Evolutionary conservation across 1,284 basidiomycete genomes (phyloP).

Genomic region (Sutorius eximius): DNA sequence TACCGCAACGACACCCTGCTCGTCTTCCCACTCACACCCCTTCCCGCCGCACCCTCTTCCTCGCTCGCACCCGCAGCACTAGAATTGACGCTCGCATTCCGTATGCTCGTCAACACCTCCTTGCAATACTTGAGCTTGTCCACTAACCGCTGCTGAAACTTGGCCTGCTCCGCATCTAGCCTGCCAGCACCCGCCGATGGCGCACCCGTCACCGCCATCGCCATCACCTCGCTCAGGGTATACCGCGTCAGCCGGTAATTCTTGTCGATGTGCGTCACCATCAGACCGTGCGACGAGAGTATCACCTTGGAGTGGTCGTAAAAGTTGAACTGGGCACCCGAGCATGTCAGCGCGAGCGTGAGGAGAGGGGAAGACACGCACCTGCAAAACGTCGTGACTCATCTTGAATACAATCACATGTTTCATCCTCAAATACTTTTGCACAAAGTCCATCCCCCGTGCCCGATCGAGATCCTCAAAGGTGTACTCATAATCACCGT

Average conservation of each 20-base stretch:
- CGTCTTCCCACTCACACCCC: conserved; percentile 9
- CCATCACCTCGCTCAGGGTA: conserved; percentile 75
- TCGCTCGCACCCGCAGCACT: neutral
- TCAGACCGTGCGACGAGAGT: conserved; percentile 75
- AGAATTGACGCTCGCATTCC: conserved; percentile 39
- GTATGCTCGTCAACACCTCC: conserved; percentile 71
- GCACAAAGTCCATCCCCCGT: conserved; percentile 91
- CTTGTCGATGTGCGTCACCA: conserved; percentile 89
- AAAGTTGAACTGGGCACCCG: conserved; percentile 85
- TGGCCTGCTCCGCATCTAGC: conserved; percentile 49
- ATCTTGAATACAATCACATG: conserved; percentile 96
- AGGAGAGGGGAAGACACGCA: conserved; percentile 34
- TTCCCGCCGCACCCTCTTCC: conserved; percentile 10
- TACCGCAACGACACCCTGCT: conserved; percentile 23
- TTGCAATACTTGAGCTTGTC: conserved; percentile 83
- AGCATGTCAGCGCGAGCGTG: neutral
- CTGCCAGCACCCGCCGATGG: conserved; percentile 27
- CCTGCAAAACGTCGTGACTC: conserved; percentile 91
- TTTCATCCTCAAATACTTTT: conserved; percentile 95
- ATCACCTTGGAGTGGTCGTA: conserved; percentile 97
- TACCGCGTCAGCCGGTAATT: conserved; percentile 78
- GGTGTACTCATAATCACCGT: conserved; percentile 79
- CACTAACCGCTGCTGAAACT: conserved; percentile 62
- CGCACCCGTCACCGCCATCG: conserved; percentile 43
- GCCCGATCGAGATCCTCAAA: conserved; percentile 68